Conservation (phyloP, 2,329 filamentous ascomycete genomes). For the Fusarium stilboides region DNA sequence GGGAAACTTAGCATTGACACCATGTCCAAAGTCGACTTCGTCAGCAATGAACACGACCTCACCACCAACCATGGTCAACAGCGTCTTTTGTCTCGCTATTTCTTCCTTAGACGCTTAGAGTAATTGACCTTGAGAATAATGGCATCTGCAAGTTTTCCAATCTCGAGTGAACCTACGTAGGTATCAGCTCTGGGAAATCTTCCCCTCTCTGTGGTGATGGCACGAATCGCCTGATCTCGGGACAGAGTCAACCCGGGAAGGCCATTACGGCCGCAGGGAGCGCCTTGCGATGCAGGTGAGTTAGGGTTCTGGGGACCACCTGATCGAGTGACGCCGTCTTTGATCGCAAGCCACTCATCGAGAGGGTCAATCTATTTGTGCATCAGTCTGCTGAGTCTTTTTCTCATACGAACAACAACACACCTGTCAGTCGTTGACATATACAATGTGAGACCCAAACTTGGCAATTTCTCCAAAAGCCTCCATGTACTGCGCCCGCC, state of each 20-base stretch:
- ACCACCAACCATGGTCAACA: slow-evolving; percentile 44
- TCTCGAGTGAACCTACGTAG: slow-evolving; percentile 38
- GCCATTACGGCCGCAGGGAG: slow-evolving; percentile 26
- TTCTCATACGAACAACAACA: not conserved
- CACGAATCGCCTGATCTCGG: slow-evolving; percentile 23
- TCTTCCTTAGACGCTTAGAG: slow-evolving; percentile 36
- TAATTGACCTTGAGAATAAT: slow-evolving; percentile 38
- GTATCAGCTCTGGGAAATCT: slow-evolving; percentile 36
- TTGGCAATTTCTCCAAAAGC: slow-evolving; percentile 35
- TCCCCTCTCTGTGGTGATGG: slow-evolving; percentile 31
- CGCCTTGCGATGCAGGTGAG: slow-evolving; percentile 34
- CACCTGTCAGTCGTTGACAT: slow-evolving; percentile 45
- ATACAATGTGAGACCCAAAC: slow-evolving; percentile 16
- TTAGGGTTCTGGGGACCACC: slow-evolving; percentile 41
- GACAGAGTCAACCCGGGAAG: slow-evolving; percentile 20
- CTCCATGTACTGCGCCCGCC: slow-evolving; percentile 48
- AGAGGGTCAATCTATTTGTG: slow-evolving; percentile 35
- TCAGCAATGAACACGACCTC: slow-evolving; percentile 42
- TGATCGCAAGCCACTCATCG: slow-evolving; percentile 43
- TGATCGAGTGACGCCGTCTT: slow-evolving; percentile 35
- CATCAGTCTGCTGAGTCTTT: rapidly evolving
- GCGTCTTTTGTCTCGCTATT: slow-evolving; percentile 37
- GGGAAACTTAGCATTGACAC: slow-evolving; percentile 29
- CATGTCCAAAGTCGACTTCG: slow-evolving; percentile 24
- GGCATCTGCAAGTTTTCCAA: slow-evolving; percentile 43